Percentiles rank a stretch among this genome's conserved stretches.
Evolutionary conservation across 495 filamentous ascomycete species (phyloP).

Genomic region (Aspergillus cristatus): DNA sequence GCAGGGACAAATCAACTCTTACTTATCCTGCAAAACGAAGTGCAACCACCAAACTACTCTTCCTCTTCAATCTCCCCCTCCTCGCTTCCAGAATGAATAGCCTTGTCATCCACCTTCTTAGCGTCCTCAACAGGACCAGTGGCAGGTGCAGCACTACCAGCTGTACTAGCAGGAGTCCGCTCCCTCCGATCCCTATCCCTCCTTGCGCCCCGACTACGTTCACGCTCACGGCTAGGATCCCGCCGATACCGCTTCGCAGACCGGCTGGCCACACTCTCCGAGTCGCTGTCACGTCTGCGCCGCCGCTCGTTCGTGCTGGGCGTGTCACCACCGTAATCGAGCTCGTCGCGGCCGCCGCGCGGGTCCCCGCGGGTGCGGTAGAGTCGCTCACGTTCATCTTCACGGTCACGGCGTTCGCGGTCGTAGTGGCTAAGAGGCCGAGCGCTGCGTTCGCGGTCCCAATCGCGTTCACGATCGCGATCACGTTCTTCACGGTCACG

Average conservation of each 20-base stretch:
- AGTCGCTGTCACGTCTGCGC: slow-evolving; percentile 62
- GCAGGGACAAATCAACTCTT: too few species aligned
- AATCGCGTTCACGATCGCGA: slow-evolving; percentile 42
- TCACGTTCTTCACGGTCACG: too few species aligned
- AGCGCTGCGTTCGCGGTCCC: slow-evolving; percentile 44
- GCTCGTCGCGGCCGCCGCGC: slow-evolving; percentile 64
- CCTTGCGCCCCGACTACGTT: slow-evolving; percentile 51
- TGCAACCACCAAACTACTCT: too few species aligned
- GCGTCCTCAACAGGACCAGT: slow-evolving; percentile 25
- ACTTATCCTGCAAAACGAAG: too few species aligned
- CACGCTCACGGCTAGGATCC: slow-evolving; percentile 30
- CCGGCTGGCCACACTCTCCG: slow-evolving; percentile 57
- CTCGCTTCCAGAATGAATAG: slow-evolving; percentile 79
- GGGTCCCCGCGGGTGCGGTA: slow-evolving; percentile 77
- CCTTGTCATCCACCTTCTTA: slow-evolving; percentile 51
- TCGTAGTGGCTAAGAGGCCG: slow-evolving; percentile 46
- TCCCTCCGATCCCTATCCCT: slow-evolving; percentile 53
- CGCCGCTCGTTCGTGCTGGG: slow-evolving; percentile 44
- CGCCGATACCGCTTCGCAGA: slow-evolving; percentile 39
- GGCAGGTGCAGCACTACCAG: slow-evolving; percentile 32
- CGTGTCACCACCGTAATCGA: slow-evolving; percentile 80
- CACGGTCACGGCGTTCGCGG: slow-evolving; percentile 67
- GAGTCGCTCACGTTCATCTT: slow-evolving; percentile 74
- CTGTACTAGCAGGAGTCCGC: slow-evolving; percentile 44
- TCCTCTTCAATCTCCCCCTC: slow-evolving; percentile 98